phyloP scores from a whole-genome alignment of 2,329 filamentous ascomycete genomes.

The Botrytis elliptica region DNA sequence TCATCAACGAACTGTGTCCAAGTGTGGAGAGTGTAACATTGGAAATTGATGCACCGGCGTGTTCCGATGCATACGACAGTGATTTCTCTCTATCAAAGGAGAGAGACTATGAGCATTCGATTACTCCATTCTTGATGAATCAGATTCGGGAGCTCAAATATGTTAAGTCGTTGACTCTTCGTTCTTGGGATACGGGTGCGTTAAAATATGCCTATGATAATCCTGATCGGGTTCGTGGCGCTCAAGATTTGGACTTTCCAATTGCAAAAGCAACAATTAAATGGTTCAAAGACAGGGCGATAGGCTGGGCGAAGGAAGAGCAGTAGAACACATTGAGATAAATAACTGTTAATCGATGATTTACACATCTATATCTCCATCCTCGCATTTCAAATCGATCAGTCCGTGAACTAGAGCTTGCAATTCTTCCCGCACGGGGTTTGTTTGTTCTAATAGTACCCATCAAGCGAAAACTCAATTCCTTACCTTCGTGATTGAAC shows the following conservation, averaged over 20 bases:
- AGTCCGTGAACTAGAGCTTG: not conserved
- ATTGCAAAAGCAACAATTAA: not conserved
- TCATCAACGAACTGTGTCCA: not conserved
- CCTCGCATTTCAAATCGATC: not conserved
- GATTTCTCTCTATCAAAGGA: not conserved
- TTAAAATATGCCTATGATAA: not conserved
- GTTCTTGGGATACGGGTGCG: not conserved
- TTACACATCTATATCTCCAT: not conserved
- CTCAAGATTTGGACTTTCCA: not conserved
- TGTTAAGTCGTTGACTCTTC: not conserved
- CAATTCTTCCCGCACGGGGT: not conserved
- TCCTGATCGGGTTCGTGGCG: not conserved
- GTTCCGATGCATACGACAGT: not conserved
- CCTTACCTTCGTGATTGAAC: too few species aligned
- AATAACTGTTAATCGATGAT: not conserved
- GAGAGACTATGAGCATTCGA: not conserved
- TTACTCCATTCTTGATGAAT: not conserved
- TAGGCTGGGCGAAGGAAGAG: not conserved
- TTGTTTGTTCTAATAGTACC: not conserved
- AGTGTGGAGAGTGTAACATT: not conserved
- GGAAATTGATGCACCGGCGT: not conserved
- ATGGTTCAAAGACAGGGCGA: not conserved
- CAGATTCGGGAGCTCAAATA: not conserved
- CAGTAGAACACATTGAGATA: not conserved
- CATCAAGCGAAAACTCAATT: not conserved